Conservation (phyloP, 441 rosid species). For the Jatropha podagrica region DNA sequence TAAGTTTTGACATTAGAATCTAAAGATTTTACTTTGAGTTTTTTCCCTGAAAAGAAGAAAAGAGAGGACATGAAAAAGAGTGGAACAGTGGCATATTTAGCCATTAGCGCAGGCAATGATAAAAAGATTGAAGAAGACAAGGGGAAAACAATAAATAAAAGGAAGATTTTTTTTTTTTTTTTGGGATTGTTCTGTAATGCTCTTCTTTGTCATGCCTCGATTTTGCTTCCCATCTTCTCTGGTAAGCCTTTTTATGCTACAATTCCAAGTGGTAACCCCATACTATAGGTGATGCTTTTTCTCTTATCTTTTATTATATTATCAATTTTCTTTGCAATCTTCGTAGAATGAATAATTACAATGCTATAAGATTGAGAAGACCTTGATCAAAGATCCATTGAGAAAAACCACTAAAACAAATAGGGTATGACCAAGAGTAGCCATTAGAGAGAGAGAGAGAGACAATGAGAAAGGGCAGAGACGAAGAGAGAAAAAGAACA, state of each 20-base stretch:
- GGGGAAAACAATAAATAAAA: background rate
- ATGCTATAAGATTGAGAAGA: too few species aligned
- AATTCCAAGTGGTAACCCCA: too few species aligned
- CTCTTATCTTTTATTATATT: too few species aligned
- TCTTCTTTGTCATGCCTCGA: conserved; percentile 27
- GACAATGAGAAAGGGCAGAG: too few species aligned
- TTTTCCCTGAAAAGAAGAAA: conserved; percentile 25
- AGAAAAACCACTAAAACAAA: too few species aligned
- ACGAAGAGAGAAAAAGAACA: too few species aligned
- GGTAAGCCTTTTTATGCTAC: background rate
- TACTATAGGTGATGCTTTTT: too few species aligned
- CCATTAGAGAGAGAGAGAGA: too few species aligned
- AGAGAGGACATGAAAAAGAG: background rate
- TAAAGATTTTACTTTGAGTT: conserved; percentile 6
- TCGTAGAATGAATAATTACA: too few species aligned
- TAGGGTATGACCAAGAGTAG: too few species aligned
- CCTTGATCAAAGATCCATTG: too few species aligned
- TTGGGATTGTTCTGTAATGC: conserved; percentile 28
- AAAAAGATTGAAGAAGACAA: background rate
- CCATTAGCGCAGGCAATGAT: background rate
- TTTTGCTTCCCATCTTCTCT: conserved; percentile 17
- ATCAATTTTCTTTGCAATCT: too few species aligned
- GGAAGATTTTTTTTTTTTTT: conserved; percentile 3
- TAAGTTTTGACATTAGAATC: conserved; percentile 25
- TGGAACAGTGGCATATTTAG: conserved; percentile 1